Base-by-base conservation (phyloP, 2,329 filamentous ascomycete genomes). In the Magnaporthiopsis incrustans region DNA sequence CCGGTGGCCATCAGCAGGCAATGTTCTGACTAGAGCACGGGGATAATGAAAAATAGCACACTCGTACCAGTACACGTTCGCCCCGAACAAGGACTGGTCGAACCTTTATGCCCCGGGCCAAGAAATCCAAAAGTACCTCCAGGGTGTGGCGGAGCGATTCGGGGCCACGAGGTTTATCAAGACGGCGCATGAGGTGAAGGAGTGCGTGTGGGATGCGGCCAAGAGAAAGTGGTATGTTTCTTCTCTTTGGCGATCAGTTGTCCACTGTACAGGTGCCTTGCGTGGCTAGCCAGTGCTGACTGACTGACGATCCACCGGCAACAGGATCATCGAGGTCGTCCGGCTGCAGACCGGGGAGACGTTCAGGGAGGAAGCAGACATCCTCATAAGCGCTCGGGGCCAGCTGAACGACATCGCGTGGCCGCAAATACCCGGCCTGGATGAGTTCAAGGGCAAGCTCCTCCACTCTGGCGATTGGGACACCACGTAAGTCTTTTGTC, bases 11-110 rank as follows among this genome's bases (percentile, higher is more conserved):
- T n/a, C 6, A 53, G 18, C 15, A 11, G n/a, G 25, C n/a, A 53
- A 18, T 4, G 25, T 18, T 2, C 27, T 53, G 26, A 32, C 8
- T 14, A 2, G 14, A 30, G 38, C 1, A 44, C 27, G 26, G 11
- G 2, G 10, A 22, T 1, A 26, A 35, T 12, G 8, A 35, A 35
- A 57, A 67, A 68, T 30, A 72, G 76, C 79, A 8, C 82, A 85
- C 67, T 82, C 81, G 10, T 85, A 85, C 68, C 82, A 82, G 66
- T 84, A 82, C 68, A 77, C 81, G 0, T 85, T 82, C 70, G 80
- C 81, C 32, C 82, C 82, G 0, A 85, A 85, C 64, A 79, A 82
- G 4, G 69, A 81, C 65, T 85, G 82, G 82, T 80, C 78, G 11
- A 72, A 77, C 26, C 78, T 83, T 53, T 85, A 84, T 67, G 79